A percentile compares a stretch with the other conserved stretches of the same genome.
Evolutionary conservation across 108 stramenopile species (phyloP).

Genomic region (Pseudonitzschia multistriata): DNA sequence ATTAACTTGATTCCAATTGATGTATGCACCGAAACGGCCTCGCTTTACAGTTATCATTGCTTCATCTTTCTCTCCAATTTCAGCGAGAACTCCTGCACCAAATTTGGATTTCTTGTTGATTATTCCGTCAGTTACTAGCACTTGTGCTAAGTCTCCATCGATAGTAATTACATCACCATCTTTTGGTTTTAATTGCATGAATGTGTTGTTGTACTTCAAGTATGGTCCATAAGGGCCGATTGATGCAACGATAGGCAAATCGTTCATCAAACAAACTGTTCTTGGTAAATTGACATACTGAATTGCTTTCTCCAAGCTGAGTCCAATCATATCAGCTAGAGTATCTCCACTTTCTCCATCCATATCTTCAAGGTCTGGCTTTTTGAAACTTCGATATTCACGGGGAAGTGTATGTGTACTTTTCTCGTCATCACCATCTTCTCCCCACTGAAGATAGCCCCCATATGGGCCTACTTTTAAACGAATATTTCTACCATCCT

Average conservation of each 20-base stretch:
- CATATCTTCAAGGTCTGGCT: neutral
- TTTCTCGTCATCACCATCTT: conserved; percentile 48
- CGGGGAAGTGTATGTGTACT: conserved; percentile 55
- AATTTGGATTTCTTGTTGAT: conserved; percentile 38
- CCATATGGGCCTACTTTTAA: conserved; percentile 50
- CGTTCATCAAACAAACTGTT: conserved; percentile 38
- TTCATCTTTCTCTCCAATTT: conserved; percentile 51
- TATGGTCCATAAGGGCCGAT: conserved; percentile 70
- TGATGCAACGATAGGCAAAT: conserved; percentile 40
- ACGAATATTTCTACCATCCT: conserved; percentile 43
- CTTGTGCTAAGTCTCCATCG: conserved; percentile 34
- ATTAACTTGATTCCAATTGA: conserved; percentile 64
- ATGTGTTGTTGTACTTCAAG: conserved; percentile 57
- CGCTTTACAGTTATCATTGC: conserved; percentile 34
- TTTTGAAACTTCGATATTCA: conserved; percentile 38
- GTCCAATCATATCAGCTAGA: conserved; percentile 24
- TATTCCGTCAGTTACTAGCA: conserved; percentile 47
- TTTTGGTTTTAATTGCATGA: conserved; percentile 29
- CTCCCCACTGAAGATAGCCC: conserved; percentile 59
- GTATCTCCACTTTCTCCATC: conserved; percentile 6
- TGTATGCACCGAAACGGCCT: conserved; percentile 50
- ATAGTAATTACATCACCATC: conserved; percentile 53
- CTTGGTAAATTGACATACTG: conserved; percentile 48
- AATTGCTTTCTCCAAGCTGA: conserved; percentile 51
- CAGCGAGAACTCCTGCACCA: conserved; percentile 39